Evolutionary conservation across 257 asterid species (phyloP).

Genomic region (Solanum okadae): DNA sequence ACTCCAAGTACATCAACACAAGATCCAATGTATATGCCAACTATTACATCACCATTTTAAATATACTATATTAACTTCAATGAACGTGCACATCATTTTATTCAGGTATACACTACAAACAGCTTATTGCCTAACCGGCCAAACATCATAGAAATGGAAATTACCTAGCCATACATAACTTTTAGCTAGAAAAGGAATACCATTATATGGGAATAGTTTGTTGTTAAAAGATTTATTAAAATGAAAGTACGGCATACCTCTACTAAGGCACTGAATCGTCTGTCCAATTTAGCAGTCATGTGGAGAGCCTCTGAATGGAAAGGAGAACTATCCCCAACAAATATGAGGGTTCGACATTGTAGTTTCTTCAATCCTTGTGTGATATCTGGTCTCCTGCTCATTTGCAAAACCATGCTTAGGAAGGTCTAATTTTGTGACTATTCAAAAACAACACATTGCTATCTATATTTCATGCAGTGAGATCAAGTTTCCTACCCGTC

Average conservation of each 20-base stretch:
- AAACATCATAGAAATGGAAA: not conserved
- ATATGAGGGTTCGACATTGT: conserved; percentile 71
- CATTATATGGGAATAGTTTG: not conserved
- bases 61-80: not conserved
- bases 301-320: conserved; percentile 62
- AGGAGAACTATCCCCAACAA: conserved; percentile 83
- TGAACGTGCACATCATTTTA: not conserved
- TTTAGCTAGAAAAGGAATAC: not conserved
- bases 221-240: not conserved
- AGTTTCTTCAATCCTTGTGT: conserved; percentile 56
- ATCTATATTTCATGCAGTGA: not conserved
- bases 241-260: conserved; percentile 46
- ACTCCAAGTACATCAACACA: not conserved
- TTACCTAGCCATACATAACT: not conserved
- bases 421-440: not conserved
- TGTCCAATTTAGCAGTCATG: conserved; percentile 65
- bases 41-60: not conserved
- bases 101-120: not conserved
- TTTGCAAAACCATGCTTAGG: conserved; percentile 1
- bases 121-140: not conserved
- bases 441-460: not conserved
- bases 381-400: conserved; percentile 73
- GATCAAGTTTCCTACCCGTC: conserved; percentile 36
- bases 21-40: not conserved
- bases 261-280: conserved; percentile 76